A percentile compares a stretch with the other conserved stretches of the same genome.
These are phyloP conservation scores for Penicillium canescens DNA, from an alignment of 495 filamentous ascomycete species.

Conservation along the genomic window DNA sequence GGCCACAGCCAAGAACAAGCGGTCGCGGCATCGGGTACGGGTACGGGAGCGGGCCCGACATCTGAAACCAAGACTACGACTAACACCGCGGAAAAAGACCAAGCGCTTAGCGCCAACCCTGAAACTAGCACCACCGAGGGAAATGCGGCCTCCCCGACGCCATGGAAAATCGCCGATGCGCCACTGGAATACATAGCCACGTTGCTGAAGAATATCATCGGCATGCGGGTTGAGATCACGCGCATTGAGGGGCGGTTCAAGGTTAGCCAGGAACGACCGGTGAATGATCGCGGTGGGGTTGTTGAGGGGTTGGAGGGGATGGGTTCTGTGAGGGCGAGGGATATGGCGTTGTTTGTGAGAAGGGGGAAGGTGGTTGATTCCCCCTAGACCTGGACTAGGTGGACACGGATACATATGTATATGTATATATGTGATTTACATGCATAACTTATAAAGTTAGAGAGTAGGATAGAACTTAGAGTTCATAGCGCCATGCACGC, in stretches of 20 bases:
- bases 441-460: too few relatives aligned
- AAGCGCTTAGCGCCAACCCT: neutral
- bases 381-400: too few relatives aligned
- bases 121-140: conserved; percentile 11
- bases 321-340: conserved; percentile 5
- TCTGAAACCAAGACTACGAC: neutral
- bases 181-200: conserved; percentile 44
- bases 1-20: too few relatives aligned
- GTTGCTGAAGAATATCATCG: conserved; percentile 52
- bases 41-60: neutral
- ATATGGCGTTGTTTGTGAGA: conserved; percentile 22
- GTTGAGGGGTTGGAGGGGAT: conserved; percentile 44
- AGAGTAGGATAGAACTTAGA: too few relatives aligned
- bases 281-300: conserved; percentile 45
- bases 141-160: neutral
- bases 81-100: neutral
- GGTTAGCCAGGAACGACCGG: conserved; percentile 52
- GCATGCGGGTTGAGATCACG: conserved; percentile 45
- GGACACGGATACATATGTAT: too few relatives aligned
- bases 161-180: conserved; percentile 50
- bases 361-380: neutral
- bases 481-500: neutral
- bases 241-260: conserved; percentile 53
- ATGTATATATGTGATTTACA: too few relatives aligned
- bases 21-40: neutral